These are phyloP conservation scores for Turnera subulata DNA, from an alignment of 345 rosid genomes.

Conservation along the genomic window DNA sequence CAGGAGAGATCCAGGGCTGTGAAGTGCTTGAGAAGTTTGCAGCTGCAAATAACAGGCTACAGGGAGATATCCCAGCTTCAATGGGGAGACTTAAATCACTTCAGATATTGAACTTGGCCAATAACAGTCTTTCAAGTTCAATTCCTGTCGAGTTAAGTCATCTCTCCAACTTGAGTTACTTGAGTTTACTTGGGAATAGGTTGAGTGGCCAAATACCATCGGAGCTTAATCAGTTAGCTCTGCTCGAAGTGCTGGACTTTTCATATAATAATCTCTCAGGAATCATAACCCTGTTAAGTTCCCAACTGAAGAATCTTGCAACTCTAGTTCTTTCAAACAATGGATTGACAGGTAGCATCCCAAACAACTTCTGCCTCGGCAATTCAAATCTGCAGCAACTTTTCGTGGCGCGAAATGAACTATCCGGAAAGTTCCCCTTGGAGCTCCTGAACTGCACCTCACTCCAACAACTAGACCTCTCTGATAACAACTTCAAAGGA, in stretches of 20 bases:
- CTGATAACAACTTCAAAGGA: constrained; percentile 55
- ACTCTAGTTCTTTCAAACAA: constrained; percentile 46
- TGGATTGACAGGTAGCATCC: constrained; percentile 50
- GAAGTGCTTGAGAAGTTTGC: constrained; percentile 42
- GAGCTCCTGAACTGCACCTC: constrained; percentile 58
- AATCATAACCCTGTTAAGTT: constrained; percentile 32
- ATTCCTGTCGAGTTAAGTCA: constrained; percentile 58
- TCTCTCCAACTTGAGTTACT: constrained; percentile 48
- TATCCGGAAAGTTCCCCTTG: constrained; percentile 60
- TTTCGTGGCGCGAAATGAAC: constrained; percentile 42
- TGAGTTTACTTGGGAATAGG: constrained; percentile 52
- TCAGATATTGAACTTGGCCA: constrained; percentile 56
- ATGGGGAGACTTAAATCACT: constrained; percentile 50
- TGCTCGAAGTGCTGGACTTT: constrained; percentile 57
- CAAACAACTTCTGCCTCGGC: constrained; percentile 47
- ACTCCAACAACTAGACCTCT: constrained; percentile 53
- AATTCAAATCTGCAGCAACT: constrained; percentile 50
- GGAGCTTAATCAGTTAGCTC: constrained; percentile 44
- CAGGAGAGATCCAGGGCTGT: constrained; percentile 47
- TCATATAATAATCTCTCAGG: constrained; percentile 70
- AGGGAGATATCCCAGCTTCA: constrained; percentile 55
- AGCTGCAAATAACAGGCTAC: constrained; percentile 60
- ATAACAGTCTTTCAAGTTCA: constrained; percentile 64
- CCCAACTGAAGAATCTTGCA: constrained; percentile 42
- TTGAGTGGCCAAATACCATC: constrained; percentile 54